A percentile compares a stretch with the other conserved stretches of the same genome.
phyloP scores from a whole-genome alignment of 192 early-diverging fungal genomes.

The Paraglomus brasilianum region DNA sequence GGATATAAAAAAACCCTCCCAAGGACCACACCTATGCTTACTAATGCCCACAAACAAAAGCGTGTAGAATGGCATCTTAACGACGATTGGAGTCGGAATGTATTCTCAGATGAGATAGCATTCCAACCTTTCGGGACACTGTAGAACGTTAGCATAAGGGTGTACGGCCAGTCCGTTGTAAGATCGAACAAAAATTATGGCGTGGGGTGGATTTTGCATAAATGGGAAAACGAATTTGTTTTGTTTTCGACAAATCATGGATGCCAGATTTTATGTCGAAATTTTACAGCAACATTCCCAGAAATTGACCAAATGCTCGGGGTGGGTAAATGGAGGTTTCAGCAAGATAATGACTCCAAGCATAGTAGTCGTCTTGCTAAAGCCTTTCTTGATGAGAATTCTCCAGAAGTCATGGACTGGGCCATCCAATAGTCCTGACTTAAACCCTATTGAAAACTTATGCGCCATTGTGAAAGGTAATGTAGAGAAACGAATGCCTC shows the following conservation, averaged over 20 bases:
- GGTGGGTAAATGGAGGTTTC: neutral
- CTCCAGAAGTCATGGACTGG: constrained; percentile 11
- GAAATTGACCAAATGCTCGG: constrained; percentile 10
- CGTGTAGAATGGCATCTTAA: constrained; percentile 16
- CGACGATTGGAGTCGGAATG: no score
- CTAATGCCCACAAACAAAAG: neutral
- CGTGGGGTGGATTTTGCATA: constrained; percentile 19
- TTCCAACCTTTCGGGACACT: constrained; percentile 4
- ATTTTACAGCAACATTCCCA: constrained; percentile 6
- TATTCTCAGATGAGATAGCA: constrained; percentile 11
- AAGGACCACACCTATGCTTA: neutral
- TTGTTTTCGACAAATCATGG: constrained; percentile 14
- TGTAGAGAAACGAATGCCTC: constrained; percentile 8
- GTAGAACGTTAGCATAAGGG: constrained; percentile 5
- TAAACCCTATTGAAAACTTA: no score
- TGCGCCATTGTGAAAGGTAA: constrained; percentile 2
- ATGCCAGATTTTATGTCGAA: constrained; percentile 24
- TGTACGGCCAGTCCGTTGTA: constrained; percentile 2
- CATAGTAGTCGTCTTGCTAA: constrained; percentile 15
- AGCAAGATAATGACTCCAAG: constrained; percentile 19
- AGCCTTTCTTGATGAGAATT: constrained; percentile 1
- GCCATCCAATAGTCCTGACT: constrained; percentile 9
- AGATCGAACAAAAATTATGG: constrained; percentile 13
- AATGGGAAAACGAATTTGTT: constrained; percentile 11
- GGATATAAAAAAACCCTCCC: neutral